Evolutionary conservation across 2,329 filamentous ascomycete genomes (phyloP).

Genomic region (Cordyceps tenuipes): DNA sequence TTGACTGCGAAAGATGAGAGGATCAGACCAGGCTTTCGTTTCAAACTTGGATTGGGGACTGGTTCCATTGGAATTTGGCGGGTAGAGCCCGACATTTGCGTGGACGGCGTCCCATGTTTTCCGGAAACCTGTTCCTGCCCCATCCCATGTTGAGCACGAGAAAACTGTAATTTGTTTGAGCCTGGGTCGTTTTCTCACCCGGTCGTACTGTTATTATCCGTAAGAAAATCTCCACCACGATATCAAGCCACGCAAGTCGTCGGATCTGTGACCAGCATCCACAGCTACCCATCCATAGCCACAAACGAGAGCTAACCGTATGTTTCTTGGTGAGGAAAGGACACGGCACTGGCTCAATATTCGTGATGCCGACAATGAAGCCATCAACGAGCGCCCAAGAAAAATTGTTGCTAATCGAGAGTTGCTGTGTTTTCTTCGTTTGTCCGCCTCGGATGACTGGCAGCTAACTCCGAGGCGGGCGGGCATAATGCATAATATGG

Average conservation of each 20-base stretch:
- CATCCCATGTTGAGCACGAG: neutral
- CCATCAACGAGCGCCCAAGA: neutral
- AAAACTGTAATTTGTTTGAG: neutral
- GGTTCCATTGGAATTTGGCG: neutral
- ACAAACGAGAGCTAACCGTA: too few species aligned
- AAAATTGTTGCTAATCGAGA: neutral
- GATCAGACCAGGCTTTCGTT: neutral
- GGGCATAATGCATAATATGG: neutral
- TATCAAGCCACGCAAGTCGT: neutral
- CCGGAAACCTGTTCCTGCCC: neutral
- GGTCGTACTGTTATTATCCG: neutral
- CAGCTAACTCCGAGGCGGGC: neutral
- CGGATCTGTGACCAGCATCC: neutral
- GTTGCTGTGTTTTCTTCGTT: neutral
- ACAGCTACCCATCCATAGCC: neutral
- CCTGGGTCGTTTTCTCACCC: neutral
- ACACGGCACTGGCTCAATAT: neutral
- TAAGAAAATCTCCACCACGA: neutral
- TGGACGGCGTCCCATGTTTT: neutral
- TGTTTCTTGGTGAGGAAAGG: neutral
- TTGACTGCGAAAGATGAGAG: too few species aligned
- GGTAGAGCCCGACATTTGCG: too few species aligned
- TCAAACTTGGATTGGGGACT: too few species aligned
- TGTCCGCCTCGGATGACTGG: neutral
- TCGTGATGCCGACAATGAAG: neutral